A percentile compares a stretch with the other conserved stretches of the same genome.
Evolutionary conservation across 345 rosid genomes (phyloP).

Genomic region (Toxicodendron radicans): DNA sequence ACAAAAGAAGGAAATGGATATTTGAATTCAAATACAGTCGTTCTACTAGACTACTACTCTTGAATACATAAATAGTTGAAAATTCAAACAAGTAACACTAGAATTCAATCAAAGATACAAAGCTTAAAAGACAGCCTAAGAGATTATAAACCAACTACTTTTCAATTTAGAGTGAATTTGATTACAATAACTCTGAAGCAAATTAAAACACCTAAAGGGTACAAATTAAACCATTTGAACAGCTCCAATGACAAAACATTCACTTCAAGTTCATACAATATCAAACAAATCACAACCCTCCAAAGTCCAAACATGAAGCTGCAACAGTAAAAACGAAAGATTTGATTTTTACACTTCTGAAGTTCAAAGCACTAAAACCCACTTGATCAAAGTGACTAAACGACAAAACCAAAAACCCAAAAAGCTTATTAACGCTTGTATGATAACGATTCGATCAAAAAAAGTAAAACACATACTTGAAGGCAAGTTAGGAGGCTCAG

Average conservation of each 20-base stretch:
- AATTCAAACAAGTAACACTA: no score
- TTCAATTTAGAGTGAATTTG: no score
- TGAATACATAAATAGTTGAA: no score
- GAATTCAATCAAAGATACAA: not conserved
- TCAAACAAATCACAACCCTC: not conserved
- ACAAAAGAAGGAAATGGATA: not conserved
- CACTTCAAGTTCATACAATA: not conserved
- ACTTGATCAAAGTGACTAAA: no score
- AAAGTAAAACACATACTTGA: conserved; percentile 48
- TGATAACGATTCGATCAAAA: no score
- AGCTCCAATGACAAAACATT: not conserved
- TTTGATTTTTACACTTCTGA: no score
- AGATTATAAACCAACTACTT: not conserved
- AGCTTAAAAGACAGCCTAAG: not conserved
- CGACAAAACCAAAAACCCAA: no score
- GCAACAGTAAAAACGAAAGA: not conserved
- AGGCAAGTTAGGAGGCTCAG: conserved; percentile 75
- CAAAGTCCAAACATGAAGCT: not conserved
- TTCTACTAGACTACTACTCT: not conserved
- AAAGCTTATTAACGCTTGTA: no score
- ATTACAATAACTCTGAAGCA: not conserved
- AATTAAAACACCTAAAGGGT: not conserved
- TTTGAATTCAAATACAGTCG: not conserved
- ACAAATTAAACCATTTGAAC: not conserved
- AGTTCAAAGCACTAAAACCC: no score